Evolutionary conservation across 2,329 filamentous ascomycete species (phyloP), one percentile per base, ranked within the genome.

Genomic region (Botrytis sinoallii): DNA sequence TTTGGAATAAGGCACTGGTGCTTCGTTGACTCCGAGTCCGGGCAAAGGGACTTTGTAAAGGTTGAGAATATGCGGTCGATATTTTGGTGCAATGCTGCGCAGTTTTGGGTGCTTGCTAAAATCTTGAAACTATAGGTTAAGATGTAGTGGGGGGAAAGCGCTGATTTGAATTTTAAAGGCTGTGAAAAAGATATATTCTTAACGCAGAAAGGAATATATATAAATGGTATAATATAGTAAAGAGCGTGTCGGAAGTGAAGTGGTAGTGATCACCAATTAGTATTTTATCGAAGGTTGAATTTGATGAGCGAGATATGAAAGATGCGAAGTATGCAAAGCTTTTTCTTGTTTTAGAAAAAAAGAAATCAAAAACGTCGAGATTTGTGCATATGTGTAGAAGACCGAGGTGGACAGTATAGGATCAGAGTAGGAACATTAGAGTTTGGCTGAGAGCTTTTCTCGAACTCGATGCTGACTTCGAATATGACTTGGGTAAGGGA

Each of bases 21-120:
- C 60, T 65, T 71, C 61, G 35, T 48, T 66, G 32, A 57, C 66
- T 68, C 66, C 66, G 70, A 71, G 44, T 57, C 70, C 35, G 35
- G 44, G 59, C 59, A 63, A 57, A n/a, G 32, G 20, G 55, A 4
- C 25, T 29, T 40, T 40, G 65, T 29, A 35, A 38, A 42, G 57
- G 40, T 71, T 61, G 70, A 42, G 32, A 66, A 71, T 57, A 66
- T 66, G 70, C 32, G n/a, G 59, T 71, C 46, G 42, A 25, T 71
- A 64, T 63, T 52, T 46, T 64, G 69, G 35, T 71, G 42, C 32
- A 64, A 14, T 64, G 57, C 69, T 64, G 69, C 18, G 68, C n/a
- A 71, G 52, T 42, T 35, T 60, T 70, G 52, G 35, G 38, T 60
- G 52, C n/a, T 67, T 70, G n/a, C 44, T 52, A 32, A 44, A 48